These are phyloP conservation scores for Cokeromyces recurvatus DNA, from an alignment of 371 early-diverging fungal genomes.

Conservation along the genomic window DNA sequence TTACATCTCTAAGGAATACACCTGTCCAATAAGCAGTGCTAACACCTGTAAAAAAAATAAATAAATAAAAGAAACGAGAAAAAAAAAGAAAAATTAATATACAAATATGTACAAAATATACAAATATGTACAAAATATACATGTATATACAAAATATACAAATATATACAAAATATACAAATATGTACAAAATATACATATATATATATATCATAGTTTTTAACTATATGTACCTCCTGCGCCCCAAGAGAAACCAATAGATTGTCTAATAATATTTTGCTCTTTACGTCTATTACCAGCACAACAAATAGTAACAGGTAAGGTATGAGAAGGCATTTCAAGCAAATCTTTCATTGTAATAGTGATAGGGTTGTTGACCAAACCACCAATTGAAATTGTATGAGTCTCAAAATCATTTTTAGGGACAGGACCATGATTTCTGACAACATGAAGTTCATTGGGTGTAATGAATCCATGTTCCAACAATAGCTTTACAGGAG, in stretches of 20 bases:
- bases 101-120: neutral
- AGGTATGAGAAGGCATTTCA: conserved; percentile 35
- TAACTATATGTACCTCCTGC: conserved; percentile 13
- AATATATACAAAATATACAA: no score
- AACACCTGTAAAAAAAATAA: no score
- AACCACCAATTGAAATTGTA: conserved; percentile 34
- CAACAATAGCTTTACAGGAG: conserved; percentile 45
- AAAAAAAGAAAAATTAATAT: conserved; percentile 24
- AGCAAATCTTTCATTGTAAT: conserved; percentile 57
- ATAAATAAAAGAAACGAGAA: no score
- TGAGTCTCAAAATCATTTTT: conserved; percentile 45
- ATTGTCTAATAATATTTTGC: conserved; percentile 68
- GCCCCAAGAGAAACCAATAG: conserved; percentile 57
- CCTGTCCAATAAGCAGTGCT: conserved; percentile 82
- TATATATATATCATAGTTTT: no score
- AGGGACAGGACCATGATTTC: conserved; percentile 87
- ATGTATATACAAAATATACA: no score
- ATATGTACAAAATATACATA: no score
- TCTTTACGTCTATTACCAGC: conserved; percentile 85
- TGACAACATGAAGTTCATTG: conserved; percentile 53
- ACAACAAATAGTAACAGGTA: conserved; percentile 67
- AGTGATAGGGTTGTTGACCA: conserved; percentile 42
- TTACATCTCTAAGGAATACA: conserved; percentile 71
- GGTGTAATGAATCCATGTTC: conserved; percentile 56
- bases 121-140: no score